Conservation (phyloP, 73 alveolate species). For the Urostyla sp. region DNA sequence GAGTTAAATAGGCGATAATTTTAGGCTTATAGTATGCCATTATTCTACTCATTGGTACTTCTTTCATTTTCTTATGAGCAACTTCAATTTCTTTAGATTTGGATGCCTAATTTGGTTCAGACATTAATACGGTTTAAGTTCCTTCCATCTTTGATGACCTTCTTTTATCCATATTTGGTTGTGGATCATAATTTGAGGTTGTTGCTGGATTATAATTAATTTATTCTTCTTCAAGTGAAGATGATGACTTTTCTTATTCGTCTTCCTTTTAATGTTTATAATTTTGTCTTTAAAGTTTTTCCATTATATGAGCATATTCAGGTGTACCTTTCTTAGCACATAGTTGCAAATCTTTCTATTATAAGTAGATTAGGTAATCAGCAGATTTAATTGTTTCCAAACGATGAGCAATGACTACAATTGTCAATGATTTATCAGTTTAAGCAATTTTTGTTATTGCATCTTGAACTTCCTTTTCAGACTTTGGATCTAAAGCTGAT, state of each 20-base stretch:
- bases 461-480: slow-evolving; percentile 70
- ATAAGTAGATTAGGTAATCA: slow-evolving; percentile 43
- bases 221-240: not conserved
- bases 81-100: too few relatives aligned
- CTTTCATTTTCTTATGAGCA: not conserved
- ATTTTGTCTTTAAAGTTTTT: not conserved
- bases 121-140: too few relatives aligned
- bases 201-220: not conserved
- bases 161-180: not conserved
- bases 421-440: slow-evolving; percentile 56
- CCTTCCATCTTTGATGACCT: not conserved
- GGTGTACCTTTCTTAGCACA: slow-evolving; percentile 15
- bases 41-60: slow-evolving; percentile 7
- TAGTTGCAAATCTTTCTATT: not conserved
- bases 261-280: not conserved
- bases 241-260: not conserved
- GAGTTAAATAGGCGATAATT: not conserved
- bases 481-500: slow-evolving; percentile 78
- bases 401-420: slow-evolving; percentile 80
- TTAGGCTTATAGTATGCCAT: slow-evolving; percentile 15
- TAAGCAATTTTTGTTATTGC: slow-evolving; percentile 62
- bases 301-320: slow-evolving; percentile 12
- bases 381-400: slow-evolving; percentile 80
- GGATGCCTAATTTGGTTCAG: too few relatives aligned
- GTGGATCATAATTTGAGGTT: not conserved